Percentiles rank a stretch among this genome's conserved stretches.
Evolutionary conservation across 352 stramenopile genomes (phyloP).

Genomic region (Thalassiosira livingstoniorum): DNA sequence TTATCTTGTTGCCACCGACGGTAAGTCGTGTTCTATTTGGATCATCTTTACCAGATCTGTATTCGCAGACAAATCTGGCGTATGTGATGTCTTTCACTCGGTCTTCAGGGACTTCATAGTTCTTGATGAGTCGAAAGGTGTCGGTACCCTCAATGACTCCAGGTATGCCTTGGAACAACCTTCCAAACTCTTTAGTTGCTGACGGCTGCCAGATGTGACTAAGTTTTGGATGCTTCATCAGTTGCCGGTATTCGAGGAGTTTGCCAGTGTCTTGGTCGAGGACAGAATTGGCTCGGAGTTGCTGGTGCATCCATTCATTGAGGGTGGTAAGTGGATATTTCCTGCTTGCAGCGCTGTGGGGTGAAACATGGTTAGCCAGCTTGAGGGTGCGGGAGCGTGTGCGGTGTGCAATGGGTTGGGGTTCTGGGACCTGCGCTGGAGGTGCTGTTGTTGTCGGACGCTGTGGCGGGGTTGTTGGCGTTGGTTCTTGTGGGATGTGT

Average conservation of each 20-base stretch:
- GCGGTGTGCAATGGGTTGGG: too few relatives aligned
- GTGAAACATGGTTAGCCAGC: too few relatives aligned
- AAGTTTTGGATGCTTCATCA: conserved; percentile 13
- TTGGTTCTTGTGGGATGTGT: too few relatives aligned
- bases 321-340: too few relatives aligned
- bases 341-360: too few relatives aligned
- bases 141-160: conserved; percentile 29
- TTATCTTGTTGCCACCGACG: conserved; percentile 44
- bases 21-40: conserved; percentile 35
- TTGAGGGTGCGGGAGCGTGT: too few relatives aligned
- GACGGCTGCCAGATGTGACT: conserved; percentile 19
- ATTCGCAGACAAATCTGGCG: conserved; percentile 24
- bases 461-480: too few relatives aligned
- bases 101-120: conserved; percentile 36
- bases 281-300: too few relatives aligned
- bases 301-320: too few relatives aligned
- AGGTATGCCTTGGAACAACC: conserved; percentile 15
- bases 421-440: too few relatives aligned
- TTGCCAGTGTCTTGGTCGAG: conserved; percentile 21
- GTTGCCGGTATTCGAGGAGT: conserved; percentile 23
- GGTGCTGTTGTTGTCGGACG: too few relatives aligned
- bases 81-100: conserved; percentile 45
- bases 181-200: conserved; percentile 23
- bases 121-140: conserved; percentile 58
- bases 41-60: conserved; percentile 46